Evolutionary conservation across 2,329 filamentous ascomycete genomes (phyloP).

Genomic region (Xylariales sp.): DNA sequence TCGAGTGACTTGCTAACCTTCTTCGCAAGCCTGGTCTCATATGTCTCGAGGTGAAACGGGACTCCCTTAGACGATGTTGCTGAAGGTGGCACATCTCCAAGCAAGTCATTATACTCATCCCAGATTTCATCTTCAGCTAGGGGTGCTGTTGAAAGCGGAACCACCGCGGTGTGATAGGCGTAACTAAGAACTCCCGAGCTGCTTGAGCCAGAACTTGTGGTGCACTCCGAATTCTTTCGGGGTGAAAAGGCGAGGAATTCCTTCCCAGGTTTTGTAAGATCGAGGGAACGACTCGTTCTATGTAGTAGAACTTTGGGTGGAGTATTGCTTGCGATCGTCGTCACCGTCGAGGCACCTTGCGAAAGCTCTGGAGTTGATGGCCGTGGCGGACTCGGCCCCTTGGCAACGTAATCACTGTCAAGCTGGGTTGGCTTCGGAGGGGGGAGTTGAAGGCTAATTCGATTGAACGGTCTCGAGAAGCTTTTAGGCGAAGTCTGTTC

Average conservation of each 20-base stretch:
- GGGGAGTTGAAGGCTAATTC: slow-evolving; percentile 42
- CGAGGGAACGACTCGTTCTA: slow-evolving; percentile 3
- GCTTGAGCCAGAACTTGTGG: slow-evolving; percentile 54
- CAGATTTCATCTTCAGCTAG: slow-evolving; percentile 82
- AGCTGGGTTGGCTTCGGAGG: slow-evolving; percentile 22
- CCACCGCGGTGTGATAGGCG: slow-evolving; percentile 54
- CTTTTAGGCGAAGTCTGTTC: slow-evolving; percentile 68
- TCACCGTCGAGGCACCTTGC: slow-evolving; percentile 31
- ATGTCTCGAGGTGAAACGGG: slow-evolving; percentile 52
- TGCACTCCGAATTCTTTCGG: slow-evolving; percentile 65
- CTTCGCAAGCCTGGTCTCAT: slow-evolving; percentile 33
- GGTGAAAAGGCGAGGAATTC: slow-evolving; percentile 75
- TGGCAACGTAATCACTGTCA: slow-evolving; percentile 39
- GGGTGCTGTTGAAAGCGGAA: slow-evolving; percentile 57
- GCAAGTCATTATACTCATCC: slow-evolving; percentile 88
- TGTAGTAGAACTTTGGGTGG: slow-evolving; percentile 16
- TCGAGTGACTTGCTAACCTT: slow-evolving; percentile 34
- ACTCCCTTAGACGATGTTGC: slow-evolving; percentile 51
- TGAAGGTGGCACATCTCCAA: slow-evolving; percentile 59
- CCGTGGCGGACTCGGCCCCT: slow-evolving; percentile 41
- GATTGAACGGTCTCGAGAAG: slow-evolving; percentile 78
- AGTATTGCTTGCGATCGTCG: slow-evolving; percentile 26
- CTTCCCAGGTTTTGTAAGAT: slow-evolving; percentile 18
- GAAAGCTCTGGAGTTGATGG: slow-evolving; percentile 35
- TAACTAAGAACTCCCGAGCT: slow-evolving; percentile 61